Percentiles rank a stretch among this genome's conserved stretches.
phyloP scores from a whole-genome alignment of 441 rosid species.

The Adansonia madagascariensis region DNA sequence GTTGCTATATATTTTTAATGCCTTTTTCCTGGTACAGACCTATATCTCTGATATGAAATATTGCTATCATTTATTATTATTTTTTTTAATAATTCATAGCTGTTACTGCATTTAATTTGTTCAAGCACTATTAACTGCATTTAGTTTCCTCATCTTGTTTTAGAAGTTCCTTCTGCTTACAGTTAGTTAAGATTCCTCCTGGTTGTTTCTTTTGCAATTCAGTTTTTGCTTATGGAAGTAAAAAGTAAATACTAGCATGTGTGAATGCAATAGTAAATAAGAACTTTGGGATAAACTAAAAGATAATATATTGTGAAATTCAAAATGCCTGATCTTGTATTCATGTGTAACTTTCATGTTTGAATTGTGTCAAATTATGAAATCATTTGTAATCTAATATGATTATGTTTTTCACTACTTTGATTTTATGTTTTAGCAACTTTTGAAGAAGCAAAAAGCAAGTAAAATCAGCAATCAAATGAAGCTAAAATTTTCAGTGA shows the following conservation, averaged over 20 bases:
- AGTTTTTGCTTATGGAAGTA: not conserved
- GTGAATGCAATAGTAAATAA: not conserved
- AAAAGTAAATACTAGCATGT: not conserved
- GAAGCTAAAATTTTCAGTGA: not conserved
- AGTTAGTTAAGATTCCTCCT: not conserved
- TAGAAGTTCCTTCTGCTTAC: not conserved
- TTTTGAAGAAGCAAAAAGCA: not conserved
- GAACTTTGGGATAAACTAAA: not conserved
- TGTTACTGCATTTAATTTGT: not conserved
- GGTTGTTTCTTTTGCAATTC: not conserved
- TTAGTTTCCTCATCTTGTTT: not conserved
- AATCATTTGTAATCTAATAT: not conserved
- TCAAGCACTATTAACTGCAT: not conserved
- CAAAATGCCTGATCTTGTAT: not conserved
- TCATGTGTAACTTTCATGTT: not conserved
- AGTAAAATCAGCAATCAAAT: not conserved
- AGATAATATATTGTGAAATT: not conserved
- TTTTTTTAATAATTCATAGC: not conserved
- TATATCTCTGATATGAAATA: not conserved
- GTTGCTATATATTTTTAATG: not conserved
- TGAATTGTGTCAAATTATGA: not conserved
- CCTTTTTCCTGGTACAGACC: not conserved
- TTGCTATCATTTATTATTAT: not conserved
- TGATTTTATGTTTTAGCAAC: not conserved
- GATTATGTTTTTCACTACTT: not conserved